Percentiles rank a stretch among this genome's conserved stretches.
Conservation (phyloP, 2,329 filamentous ascomycete species). For the Thielaviopsis populi region DNA sequence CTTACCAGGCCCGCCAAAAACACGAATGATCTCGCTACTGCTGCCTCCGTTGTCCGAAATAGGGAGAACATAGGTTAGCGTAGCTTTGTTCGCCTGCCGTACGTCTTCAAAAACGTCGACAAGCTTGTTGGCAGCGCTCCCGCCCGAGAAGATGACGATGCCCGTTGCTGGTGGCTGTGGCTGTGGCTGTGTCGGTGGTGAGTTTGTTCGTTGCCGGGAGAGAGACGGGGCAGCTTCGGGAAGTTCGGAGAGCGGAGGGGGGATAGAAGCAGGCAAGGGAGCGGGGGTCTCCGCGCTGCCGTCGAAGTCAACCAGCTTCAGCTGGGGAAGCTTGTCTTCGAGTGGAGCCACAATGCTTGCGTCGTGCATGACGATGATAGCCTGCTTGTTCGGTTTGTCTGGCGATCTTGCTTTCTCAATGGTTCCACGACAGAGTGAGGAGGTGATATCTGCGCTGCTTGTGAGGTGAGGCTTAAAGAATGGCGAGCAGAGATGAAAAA, state of each 20-base stretch:
- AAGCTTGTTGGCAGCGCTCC: slow-evolving; percentile 84
- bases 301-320: not conserved
- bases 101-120: slow-evolving; percentile 74
- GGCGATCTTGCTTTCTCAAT: not conserved
- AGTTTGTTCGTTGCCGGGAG: not conserved
- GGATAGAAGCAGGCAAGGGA: not conserved
- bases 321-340: not conserved
- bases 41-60: slow-evolving; percentile 94
- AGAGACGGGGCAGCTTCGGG: not conserved
- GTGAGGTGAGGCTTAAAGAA: not conserved
- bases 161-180: slow-evolving; percentile 24
- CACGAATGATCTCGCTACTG: slow-evolving; percentile 81
- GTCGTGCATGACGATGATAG: not conserved
- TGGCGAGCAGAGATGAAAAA: not conserved
- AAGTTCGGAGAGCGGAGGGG: not conserved
- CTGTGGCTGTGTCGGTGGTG: not conserved
- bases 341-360: not conserved
- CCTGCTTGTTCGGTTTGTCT: not conserved
- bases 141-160: slow-evolving; percentile 79
- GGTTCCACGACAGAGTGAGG: not conserved
- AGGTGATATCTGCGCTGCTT: not conserved
- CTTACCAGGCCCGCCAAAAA: slow-evolving; percentile 81
- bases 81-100: slow-evolving; percentile 47
- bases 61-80: slow-evolving; percentile 74
- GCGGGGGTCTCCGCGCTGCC: not conserved